A percentile compares a stretch with the other conserved stretches of the same genome.
Conservation (phyloP, 1,284 basidiomycete genomes). For the Coriolopsis trogii region DNA sequence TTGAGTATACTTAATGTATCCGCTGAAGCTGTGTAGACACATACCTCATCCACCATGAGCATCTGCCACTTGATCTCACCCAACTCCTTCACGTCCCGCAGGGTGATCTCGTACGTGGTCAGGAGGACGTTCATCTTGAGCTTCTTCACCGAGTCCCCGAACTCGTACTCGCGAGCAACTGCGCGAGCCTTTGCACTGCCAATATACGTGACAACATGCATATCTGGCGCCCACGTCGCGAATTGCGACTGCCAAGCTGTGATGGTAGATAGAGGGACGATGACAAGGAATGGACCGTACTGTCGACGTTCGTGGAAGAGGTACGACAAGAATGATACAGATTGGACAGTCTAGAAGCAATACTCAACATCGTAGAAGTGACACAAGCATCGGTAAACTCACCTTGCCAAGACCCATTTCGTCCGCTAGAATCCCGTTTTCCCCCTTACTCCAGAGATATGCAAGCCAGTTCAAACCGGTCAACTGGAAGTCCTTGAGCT, state of each 20-base stretch:
- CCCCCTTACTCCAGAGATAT: conserved; percentile 92
- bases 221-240: conserved; percentile 92
- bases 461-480: conserved; percentile 98
- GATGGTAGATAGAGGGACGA: conserved; percentile 97
- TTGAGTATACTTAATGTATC: no score
- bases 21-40: conserved; percentile 16
- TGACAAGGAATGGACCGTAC: conserved; percentile 97
- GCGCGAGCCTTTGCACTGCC: conserved; percentile 89
- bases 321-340: conserved; percentile 93
- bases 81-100: conserved; percentile 90
- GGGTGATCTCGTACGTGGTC: conserved; percentile 96
- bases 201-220: conserved; percentile 97
- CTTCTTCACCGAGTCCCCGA: conserved; percentile 84
- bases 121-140: conserved; percentile 97
- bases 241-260: conserved; percentile 99
- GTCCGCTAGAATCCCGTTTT: conserved; percentile 97
- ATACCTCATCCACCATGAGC: conserved; percentile 92
- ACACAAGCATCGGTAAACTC: not conserved
- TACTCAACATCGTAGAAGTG: not conserved
- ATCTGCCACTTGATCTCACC: conserved; percentile 97
- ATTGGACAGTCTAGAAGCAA: conserved; percentile 84
- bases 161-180: conserved; percentile 92
- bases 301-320: conserved; percentile 94
- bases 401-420: conserved; percentile 99
- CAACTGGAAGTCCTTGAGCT: conserved; percentile 97